Percentiles rank a stretch among this genome's conserved stretches.
Evolutionary conservation across 441 rosid genomes (phyloP).

Genomic region (Mallotus japonicus): DNA sequence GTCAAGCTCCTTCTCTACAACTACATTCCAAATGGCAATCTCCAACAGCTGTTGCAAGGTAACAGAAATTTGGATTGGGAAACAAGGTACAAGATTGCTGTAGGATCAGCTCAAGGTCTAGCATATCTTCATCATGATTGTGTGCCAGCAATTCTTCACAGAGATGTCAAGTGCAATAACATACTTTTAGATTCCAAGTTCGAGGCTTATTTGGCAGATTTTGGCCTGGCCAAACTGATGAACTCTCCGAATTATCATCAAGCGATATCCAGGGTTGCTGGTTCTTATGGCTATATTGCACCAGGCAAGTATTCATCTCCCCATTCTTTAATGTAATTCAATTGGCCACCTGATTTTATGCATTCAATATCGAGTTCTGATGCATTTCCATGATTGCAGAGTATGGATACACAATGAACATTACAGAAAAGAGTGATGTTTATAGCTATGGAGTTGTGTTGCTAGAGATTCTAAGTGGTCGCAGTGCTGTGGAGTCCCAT

Average conservation of each 20-base stretch:
- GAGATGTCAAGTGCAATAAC: slow-evolving; percentile 91
- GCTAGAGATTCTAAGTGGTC: slow-evolving; percentile 79
- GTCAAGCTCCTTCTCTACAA: slow-evolving; percentile 85
- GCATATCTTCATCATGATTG: slow-evolving; percentile 95
- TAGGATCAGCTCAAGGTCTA: slow-evolving; percentile 89
- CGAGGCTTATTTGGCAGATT: slow-evolving; percentile 86
- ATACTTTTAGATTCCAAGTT: slow-evolving; percentile 78
- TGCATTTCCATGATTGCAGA: slow-evolving; percentile 44
- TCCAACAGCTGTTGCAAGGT: slow-evolving; percentile 65
- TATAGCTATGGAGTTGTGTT: slow-evolving; percentile 90
- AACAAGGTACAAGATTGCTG: slow-evolving; percentile 81
- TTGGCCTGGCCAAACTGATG: slow-evolving; percentile 88
- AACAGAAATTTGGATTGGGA: slow-evolving; percentile 84
- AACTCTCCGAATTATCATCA: slow-evolving; percentile 67
- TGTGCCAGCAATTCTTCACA: slow-evolving; percentile 74
- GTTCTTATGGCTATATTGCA: slow-evolving; percentile 90
- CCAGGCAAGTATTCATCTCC: slow-evolving; percentile 54
- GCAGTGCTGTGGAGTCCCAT: slow-evolving; percentile 70
- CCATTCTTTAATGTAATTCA: background rate
- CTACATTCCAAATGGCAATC: slow-evolving; percentile 77
- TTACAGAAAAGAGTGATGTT: slow-evolving; percentile 93
- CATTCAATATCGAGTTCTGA: background rate
- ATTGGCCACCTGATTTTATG: too few species aligned
- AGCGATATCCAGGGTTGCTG: slow-evolving; percentile 83
- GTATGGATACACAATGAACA: slow-evolving; percentile 92